Evolutionary conservation across 179 eudicot genomes (phyloP).

Genomic region (Kewa caespitosa): DNA sequence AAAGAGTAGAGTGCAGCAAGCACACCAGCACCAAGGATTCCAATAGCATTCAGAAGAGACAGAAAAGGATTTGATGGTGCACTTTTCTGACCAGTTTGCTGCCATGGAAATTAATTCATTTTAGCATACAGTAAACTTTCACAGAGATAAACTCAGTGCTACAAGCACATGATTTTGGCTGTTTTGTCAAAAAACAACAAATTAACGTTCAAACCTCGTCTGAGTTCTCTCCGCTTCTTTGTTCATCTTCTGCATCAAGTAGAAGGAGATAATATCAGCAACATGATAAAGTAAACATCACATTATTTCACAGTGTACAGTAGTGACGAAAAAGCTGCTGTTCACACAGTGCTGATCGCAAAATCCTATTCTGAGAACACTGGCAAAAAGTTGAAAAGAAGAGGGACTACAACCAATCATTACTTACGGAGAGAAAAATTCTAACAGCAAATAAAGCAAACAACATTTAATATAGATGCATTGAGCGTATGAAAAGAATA

Average conservation of each 20-base stretch:
- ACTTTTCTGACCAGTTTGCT: constrained; percentile 46
- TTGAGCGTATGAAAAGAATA: background rate
- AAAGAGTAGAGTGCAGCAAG: constrained; percentile 79
- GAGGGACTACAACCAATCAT: too few species aligned
- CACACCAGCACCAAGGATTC: constrained; percentile 65
- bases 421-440: too few species aligned
- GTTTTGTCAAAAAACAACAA: background rate
- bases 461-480: too few species aligned
- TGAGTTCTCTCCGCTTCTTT: constrained; percentile 33
- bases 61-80: constrained; percentile 54
- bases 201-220: constrained; percentile 35
- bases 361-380: background rate
- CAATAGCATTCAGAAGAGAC: constrained; percentile 68
- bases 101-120: constrained; percentile 32
- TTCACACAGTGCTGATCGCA: background rate
- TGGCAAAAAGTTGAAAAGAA: too few species aligned
- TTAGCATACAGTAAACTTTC: constrained; percentile 25
- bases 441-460: too few species aligned
- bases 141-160: constrained; percentile 13
- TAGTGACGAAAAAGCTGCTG: background rate
- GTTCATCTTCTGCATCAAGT: constrained; percentile 30
- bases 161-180: background rate
- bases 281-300: constrained; percentile 2
- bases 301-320: background rate
- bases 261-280: background rate